phyloP scores from a whole-genome alignment of 2,329 filamentous ascomycete species.

The Botrytis pseudocinerea region DNA sequence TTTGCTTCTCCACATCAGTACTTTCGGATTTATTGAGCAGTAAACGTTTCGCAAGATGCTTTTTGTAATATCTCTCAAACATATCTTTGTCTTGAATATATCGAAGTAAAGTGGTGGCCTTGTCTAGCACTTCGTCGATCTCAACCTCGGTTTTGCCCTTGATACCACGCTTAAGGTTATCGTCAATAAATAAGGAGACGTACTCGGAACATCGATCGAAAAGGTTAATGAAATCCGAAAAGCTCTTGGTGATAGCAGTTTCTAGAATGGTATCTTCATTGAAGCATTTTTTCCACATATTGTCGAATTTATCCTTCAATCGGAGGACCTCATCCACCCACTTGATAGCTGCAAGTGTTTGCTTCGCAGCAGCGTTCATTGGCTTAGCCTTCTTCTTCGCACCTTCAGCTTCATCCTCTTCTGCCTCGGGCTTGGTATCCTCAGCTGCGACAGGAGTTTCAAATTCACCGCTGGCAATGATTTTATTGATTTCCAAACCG shows the following conservation, averaged over 20 bases:
- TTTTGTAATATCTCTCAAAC: constrained; percentile 98
- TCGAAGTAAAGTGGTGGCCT: constrained; percentile 82
- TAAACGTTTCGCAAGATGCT: constrained; percentile 84
- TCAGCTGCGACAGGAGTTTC: constrained; percentile 41
- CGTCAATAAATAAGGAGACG: constrained; percentile 94
- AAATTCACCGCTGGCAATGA: constrained; percentile 57
- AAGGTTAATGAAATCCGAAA: constrained; percentile 90
- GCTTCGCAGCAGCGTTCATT: constrained; percentile 65
- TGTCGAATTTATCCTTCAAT: constrained; percentile 88
- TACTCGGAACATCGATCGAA: constrained; percentile 85
- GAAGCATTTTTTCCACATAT: constrained; percentile 73
- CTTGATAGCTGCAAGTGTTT: constrained; percentile 83
- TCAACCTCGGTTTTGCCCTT: constrained; percentile 90
- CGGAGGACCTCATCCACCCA: constrained; percentile 91
- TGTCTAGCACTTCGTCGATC: constrained; percentile 80
- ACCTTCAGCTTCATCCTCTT: constrained; percentile 32
- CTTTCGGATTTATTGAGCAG: constrained; percentile 88
- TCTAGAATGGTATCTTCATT: constrained; percentile 73
- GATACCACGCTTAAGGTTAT: constrained; percentile 91
- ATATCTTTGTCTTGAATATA: constrained; percentile 91
- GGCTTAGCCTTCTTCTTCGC: constrained; percentile 51
- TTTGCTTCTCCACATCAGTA: constrained; percentile 89
- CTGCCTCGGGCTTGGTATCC: constrained; percentile 48
- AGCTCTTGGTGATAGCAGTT: constrained; percentile 80
- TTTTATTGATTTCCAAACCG: constrained; percentile 78